Conservation (phyloP, 768 basidiomycete species). For the Suillus sp. region DNA sequence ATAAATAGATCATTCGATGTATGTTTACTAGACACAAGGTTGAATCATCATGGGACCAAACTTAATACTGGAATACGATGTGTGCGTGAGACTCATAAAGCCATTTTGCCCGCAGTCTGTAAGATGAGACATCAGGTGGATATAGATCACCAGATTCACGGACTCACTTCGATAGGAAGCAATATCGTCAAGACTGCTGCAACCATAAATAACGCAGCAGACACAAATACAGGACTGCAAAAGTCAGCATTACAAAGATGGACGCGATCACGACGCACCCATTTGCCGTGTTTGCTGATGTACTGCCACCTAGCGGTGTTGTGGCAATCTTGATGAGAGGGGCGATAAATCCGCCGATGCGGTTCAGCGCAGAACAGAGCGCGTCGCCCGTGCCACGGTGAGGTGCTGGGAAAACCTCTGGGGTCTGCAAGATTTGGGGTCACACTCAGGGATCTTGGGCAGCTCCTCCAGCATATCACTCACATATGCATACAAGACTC, state of each 20-base stretch:
- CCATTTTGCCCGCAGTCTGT: slow-evolving; percentile 30
- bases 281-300: slow-evolving; percentile 36
- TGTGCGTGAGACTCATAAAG: slow-evolving; percentile 4
- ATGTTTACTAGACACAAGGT: background rate
- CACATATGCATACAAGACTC: slow-evolving; percentile 52
- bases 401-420: slow-evolving; percentile 59
- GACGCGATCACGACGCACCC: slow-evolving; percentile 29
- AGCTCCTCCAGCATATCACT: background rate
- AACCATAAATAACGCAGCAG: slow-evolving; percentile 47
- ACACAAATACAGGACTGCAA: slow-evolving; percentile 48
- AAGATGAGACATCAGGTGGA: background rate
- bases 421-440: slow-evolving; percentile 34
- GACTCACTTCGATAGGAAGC: slow-evolving; percentile 49
- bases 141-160: background rate
- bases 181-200: slow-evolving; percentile 42
- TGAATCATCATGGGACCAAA: background rate
- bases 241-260: background rate
- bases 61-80: background rate
- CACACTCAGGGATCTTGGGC: background rate
- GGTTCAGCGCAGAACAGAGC: slow-evolving; percentile 49
- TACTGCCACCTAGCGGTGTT: slow-evolving; percentile 34
- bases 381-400: slow-evolving; percentile 60
- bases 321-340: slow-evolving; percentile 53
- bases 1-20: slow-evolving; percentile 15
- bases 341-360: slow-evolving; percentile 48